phyloP scores from a whole-genome alignment of 352 stramenopile species.

The Pythium myriotylum region DNA sequence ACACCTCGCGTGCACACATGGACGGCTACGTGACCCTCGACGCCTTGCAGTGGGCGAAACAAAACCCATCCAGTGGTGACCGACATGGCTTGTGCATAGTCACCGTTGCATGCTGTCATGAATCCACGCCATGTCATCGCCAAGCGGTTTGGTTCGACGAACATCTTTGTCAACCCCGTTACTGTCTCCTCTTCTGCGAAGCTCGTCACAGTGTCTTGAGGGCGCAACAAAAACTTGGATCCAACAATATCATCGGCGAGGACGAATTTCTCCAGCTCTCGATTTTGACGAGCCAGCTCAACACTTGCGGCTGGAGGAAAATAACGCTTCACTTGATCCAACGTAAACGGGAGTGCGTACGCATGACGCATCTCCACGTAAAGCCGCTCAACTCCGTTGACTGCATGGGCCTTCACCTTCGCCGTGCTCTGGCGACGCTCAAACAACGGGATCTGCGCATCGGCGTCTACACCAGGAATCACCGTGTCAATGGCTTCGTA shows the following conservation, averaged over 20 bases:
- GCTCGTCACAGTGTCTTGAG: no score
- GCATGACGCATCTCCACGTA: neutral
- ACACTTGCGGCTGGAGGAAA: neutral
- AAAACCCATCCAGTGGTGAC: neutral
- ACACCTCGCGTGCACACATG: slow-evolving; percentile 2
- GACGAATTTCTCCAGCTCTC: neutral
- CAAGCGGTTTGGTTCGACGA: neutral
- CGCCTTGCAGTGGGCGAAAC: neutral
- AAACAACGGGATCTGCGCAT: neutral
- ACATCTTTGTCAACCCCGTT: no score
- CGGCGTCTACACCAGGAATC: neutral
- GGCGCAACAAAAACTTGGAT: neutral
- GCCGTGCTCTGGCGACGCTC: neutral
- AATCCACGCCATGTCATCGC: neutral
- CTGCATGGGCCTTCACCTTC: neutral
- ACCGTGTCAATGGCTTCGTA: neutral
- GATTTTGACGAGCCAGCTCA: neutral
- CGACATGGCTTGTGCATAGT: neutral
- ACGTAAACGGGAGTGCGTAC: neutral
- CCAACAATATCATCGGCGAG: neutral
- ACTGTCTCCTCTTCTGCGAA: neutral
- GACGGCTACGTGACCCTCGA: neutral
- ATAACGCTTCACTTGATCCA: neutral
- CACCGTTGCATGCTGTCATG: neutral
- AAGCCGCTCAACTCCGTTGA: neutral